Evolutionary conservation across 2,329 filamentous ascomycete species (phyloP).

Genomic region (Fusarium oxysporum): DNA sequence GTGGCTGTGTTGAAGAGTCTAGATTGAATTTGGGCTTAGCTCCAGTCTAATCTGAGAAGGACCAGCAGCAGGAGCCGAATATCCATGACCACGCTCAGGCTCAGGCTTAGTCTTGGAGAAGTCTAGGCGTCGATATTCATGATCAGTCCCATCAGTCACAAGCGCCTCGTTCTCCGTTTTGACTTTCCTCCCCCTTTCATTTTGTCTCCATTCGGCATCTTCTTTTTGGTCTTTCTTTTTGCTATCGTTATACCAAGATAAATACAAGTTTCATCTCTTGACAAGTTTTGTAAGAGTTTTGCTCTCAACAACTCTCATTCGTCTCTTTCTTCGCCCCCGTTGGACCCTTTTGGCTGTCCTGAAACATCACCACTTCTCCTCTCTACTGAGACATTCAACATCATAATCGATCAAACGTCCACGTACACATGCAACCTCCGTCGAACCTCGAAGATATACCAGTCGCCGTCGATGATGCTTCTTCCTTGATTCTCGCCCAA

Average conservation of each 20-base stretch:
- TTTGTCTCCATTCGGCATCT: background rate
- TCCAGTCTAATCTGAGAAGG: slow-evolving; percentile 12
- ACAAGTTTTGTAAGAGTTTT: slow-evolving; percentile 9
- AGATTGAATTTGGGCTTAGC: slow-evolving; percentile 14
- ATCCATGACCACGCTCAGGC: slow-evolving; percentile 10
- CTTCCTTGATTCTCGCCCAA: slow-evolving; percentile 35
- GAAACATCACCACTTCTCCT: slow-evolving; percentile 39
- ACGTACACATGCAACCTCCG: slow-evolving; percentile 41
- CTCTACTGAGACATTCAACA: slow-evolving; percentile 22
- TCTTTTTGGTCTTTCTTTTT: slow-evolving; percentile 9
- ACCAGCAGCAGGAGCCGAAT: slow-evolving; percentile 3
- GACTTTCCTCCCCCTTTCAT: background rate
- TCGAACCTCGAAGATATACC: slow-evolving; percentile 32
- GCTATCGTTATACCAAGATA: background rate
- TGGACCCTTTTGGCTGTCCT: slow-evolving; percentile 25
- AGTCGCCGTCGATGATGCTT: slow-evolving; percentile 39
- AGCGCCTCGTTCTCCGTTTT: slow-evolving; percentile 21
- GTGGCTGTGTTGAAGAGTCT: slow-evolving; percentile 21
- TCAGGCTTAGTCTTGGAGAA: background rate
- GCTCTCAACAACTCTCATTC: slow-evolving; percentile 6
- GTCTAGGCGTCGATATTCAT: slow-evolving; percentile 13
- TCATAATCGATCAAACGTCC: slow-evolving; percentile 24
- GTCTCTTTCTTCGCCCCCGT: slow-evolving; percentile 7
- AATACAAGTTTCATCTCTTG: slow-evolving; percentile 6
- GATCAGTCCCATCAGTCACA: slow-evolving; percentile 37